Evolutionary conservation across 257 asterid species (phyloP), one percentile per base, ranked within the genome.

Genomic region (Thymus mandschuricus): DNA sequence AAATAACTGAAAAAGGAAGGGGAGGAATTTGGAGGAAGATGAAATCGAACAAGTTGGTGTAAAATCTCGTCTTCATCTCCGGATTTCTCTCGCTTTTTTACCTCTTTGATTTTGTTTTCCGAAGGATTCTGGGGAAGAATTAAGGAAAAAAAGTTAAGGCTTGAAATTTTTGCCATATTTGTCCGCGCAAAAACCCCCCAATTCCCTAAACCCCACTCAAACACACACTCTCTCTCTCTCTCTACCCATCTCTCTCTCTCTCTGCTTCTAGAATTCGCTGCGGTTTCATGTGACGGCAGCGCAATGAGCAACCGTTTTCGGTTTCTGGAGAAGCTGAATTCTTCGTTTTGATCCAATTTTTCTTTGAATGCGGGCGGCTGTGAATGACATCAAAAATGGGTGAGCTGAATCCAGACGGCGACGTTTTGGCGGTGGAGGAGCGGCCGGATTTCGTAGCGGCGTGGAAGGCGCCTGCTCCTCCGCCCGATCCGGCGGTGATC

Each of bases 401-500:
- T 6, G 83, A 84, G 64, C 50, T 40, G 60, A 63, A 38, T 51
- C 60, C 76, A 2, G 64, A 63, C 2, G 64, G 72, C 70, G 63
- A 21, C 48, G 64, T 60, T 59, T 58, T 13, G 44, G 13, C 66
- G 72, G 80, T 51, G 84, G 80, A 51, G 43, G 71, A 78, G 66
- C 74, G 57, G 29, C 1, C 70, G 71, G 60, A 35, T 15, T 69
- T 70, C 12, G 68, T 45, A 9, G 45, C 30, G 51, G 54, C 71
- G 65, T 54, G 73, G 81, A 69, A 31, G 66, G 10, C 78, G 49
- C 8, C 66, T 21, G 21, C 21, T 28, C 48, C 78, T 10, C 76
- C 82, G 77, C 83, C 83, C 72, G 86, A 82, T 80, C 85, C 79
- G 70, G 73, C 80, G 61, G 51, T 49, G 77, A 66, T 87, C n/a